Conservation (phyloP, 108 stramenopile genomes). For the Conticribra weissflogii region DNA sequence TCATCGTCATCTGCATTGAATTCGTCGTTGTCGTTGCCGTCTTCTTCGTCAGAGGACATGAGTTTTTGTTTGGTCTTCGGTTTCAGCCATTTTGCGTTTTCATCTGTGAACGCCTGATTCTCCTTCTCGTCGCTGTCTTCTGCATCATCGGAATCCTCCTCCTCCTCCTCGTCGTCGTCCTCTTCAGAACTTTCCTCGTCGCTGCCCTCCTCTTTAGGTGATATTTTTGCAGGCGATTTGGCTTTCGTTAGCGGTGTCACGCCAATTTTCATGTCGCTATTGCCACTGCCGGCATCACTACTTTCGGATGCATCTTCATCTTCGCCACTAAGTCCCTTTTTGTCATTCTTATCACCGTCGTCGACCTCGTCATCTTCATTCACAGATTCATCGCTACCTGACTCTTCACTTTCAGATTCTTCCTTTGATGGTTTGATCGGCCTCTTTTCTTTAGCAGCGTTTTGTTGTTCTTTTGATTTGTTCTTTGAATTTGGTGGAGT, state of each 20-base stretch:
- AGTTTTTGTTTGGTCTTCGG: constrained; percentile 60
- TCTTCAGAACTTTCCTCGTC: constrained; percentile 22
- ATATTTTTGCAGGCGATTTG: constrained; percentile 1
- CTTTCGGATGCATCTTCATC: constrained; percentile 2
- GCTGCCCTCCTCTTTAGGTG: constrained; percentile 12
- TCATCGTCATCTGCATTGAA: constrained; percentile 52
- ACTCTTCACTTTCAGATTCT: not conserved
- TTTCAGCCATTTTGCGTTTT: constrained; percentile 86
- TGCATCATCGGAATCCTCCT: constrained; percentile 13
- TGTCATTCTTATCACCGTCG: constrained; percentile 4
- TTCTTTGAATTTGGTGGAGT: not conserved
- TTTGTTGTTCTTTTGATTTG: not conserved
- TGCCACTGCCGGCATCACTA: constrained; percentile 22
- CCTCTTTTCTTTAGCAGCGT: not conserved
- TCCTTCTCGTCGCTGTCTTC: constrained; percentile 34
- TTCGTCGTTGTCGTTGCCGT: constrained; percentile 65
- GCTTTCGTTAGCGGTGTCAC: constrained; percentile 19
- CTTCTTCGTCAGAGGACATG: constrained; percentile 69
- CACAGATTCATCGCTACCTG: too few relatives aligned
- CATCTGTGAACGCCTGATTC: constrained; percentile 45
- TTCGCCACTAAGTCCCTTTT: too few relatives aligned
- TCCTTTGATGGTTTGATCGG: constrained; percentile 6
- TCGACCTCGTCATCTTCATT: constrained; percentile 7
- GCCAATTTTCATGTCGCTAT: constrained; percentile 9
- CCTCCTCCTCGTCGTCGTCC: constrained; percentile 12